Conservation (phyloP, 495 filamentous ascomycete genomes). For the Aspergillus conjunctus region DNA sequence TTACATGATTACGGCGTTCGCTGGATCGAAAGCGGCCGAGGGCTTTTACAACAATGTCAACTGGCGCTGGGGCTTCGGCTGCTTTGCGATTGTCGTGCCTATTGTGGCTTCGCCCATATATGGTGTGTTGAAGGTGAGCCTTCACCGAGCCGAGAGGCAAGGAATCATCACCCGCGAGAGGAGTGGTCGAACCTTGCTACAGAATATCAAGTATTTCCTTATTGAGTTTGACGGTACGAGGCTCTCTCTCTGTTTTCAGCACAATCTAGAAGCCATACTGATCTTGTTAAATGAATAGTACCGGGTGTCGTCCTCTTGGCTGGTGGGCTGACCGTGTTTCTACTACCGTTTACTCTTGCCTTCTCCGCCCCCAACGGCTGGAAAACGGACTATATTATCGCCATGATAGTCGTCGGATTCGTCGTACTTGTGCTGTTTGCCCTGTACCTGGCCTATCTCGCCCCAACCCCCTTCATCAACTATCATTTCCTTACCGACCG, state of each 20-base stretch:
- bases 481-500: constrained; percentile 61
- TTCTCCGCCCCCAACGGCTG: constrained; percentile 46
- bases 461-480: constrained; percentile 60
- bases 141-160: constrained; percentile 53
- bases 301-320: constrained; percentile 58
- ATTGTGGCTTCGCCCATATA: constrained; percentile 53
- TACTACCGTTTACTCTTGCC: constrained; percentile 60
- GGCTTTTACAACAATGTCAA: constrained; percentile 46
- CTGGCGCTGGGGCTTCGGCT: constrained; percentile 64
- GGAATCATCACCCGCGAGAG: constrained; percentile 36
- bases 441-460: constrained; percentile 56
- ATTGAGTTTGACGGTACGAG: constrained; percentile 59
- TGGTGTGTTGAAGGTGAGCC: constrained; percentile 51
- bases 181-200: constrained; percentile 37
- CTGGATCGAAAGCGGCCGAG: constrained; percentile 4
- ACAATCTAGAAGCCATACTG: background rate
- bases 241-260: background rate
- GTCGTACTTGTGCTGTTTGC: constrained; percentile 55
- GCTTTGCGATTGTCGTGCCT: constrained; percentile 60
- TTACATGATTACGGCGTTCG: constrained; percentile 25
- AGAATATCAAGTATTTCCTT: constrained; percentile 53
- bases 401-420: constrained; percentile 58
- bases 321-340: constrained; percentile 59
- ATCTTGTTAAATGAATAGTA: constrained; percentile 23
- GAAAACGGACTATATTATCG: constrained; percentile 52